Base-by-base conservation (phyloP, 805 yeast species). In the Martiniozyma abietophila region DNA sequence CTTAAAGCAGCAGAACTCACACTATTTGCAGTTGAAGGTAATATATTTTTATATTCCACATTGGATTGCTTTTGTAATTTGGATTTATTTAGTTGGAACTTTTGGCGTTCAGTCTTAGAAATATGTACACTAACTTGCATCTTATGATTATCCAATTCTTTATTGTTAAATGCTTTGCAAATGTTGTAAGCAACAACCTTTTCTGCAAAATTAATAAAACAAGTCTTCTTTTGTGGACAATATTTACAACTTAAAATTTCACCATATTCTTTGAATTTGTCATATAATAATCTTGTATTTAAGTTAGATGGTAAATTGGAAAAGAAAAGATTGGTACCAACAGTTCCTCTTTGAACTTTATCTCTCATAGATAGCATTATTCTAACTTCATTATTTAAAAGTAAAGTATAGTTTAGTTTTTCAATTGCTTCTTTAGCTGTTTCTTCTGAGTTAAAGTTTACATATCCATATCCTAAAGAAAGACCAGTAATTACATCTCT, bases 401-500 rank as follows among this genome's bases (percentile, higher is more conserved):
- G 43, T 0, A 45, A 45, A 4, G 61, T 60, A 44, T 69, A 72
- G 50, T 76, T 80, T 55, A 76, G 65, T 8, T 69, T 64, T 30
- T 70, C 76, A 31, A 72, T 60, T 3, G 83, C 85, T 22, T 38
- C 35, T 25, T 64, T 64, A 1, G 84, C 84, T 34, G 71, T 78
- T 8, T 54, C 47, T 28, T 62, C 61, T 4, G 52, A 56, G 6
- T 57, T 54, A 50, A 77, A 79, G 37, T 80, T 78, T 14, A 80
- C 75, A 50, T 80, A 81, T 1, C 85, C 92, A 54, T 80, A 79
- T 3, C 85, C 80, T 37, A 83, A 57, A 1, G 86, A 71, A 31
- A 64, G 56, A 17, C 69, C 69, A n/a, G 71, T 60, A 21, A 59
- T 56, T 18, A 71, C 67, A 44, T 74, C 72, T 36, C 64, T 58